phyloP scores from a whole-genome alignment of 2,329 filamentous ascomycete species.

The Leptographium galeiforme region DNA sequence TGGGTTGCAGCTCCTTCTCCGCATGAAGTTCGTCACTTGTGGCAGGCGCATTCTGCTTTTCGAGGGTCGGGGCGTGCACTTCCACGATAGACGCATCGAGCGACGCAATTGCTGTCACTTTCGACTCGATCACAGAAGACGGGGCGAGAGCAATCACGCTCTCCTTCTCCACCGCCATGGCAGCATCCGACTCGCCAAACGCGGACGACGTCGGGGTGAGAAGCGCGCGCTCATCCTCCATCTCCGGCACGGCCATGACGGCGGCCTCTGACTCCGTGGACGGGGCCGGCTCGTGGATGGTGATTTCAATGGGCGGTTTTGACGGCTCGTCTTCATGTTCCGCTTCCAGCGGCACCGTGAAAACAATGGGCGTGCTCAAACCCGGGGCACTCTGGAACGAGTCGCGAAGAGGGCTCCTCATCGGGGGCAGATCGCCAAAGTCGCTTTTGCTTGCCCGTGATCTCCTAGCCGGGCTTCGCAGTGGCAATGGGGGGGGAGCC shows the following conservation, averaged over 20 bases:
- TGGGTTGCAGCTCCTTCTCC: not conserved
- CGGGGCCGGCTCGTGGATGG: not conserved
- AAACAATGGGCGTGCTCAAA: not conserved
- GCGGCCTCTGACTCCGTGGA: not conserved
- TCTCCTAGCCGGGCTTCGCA: slow-evolving; percentile 56
- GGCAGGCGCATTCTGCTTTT: not conserved
- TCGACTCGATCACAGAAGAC: too few species aligned
- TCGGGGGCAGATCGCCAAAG: slow-evolving; percentile 44
- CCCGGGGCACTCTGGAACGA: slow-evolving; percentile 24
- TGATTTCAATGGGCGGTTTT: not conserved
- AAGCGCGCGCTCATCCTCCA: too few species aligned
- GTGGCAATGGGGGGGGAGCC: slow-evolving; percentile 62
- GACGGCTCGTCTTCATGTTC: not conserved
- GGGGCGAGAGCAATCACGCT: too few species aligned
- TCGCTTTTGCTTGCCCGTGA: slow-evolving; percentile 40
- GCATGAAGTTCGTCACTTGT: not conserved
- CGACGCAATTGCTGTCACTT: too few species aligned
- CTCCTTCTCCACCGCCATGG: slow-evolving; percentile 1
- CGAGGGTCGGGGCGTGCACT: slow-evolving; percentile 10
- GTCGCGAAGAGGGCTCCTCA: slow-evolving; percentile 37
- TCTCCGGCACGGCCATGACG: not conserved
- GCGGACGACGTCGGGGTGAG: not conserved
- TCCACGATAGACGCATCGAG: slow-evolving; percentile 10
- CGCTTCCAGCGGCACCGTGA: not conserved
- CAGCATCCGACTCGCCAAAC: not conserved